Conservation (phyloP, 2,329 filamentous ascomycete species). For the Aciculosporium take region DNA sequence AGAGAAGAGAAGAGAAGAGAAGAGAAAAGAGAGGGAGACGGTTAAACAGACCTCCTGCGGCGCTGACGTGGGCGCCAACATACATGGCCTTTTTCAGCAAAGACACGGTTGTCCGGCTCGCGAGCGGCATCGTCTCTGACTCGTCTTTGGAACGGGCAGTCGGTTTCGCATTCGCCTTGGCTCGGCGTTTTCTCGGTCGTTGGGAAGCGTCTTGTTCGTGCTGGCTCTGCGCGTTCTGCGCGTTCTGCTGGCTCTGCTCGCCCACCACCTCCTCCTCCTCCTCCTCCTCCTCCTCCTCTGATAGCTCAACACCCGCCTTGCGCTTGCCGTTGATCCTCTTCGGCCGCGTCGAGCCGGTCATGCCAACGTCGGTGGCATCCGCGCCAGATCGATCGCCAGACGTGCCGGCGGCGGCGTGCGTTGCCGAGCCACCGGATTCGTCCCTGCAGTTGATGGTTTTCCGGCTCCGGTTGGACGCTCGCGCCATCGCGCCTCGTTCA, state of each 20-base stretch:
- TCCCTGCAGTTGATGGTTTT: slow-evolving; percentile 19
- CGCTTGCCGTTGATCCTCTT: slow-evolving; percentile 7
- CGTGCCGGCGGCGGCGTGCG: no score
- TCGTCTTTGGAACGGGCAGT: no score
- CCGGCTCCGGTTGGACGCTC: slow-evolving; percentile 20
- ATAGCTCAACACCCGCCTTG: slow-evolving; percentile 14
- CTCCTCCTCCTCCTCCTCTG: slow-evolving; percentile 8
- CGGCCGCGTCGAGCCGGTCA: slow-evolving; percentile 9
- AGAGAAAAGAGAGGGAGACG: not conserved
- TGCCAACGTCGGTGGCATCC: no score
- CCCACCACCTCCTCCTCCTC: slow-evolving; percentile 11
- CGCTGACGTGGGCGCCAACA: slow-evolving; percentile 85
- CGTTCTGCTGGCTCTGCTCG: slow-evolving; percentile 8
- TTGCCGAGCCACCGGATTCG: slow-evolving; percentile 9
- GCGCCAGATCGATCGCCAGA: no score
- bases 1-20: not conserved
- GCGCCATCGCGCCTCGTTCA: slow-evolving; percentile 20
- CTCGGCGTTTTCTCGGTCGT: slow-evolving; percentile 30
- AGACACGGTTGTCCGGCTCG: slow-evolving; percentile 46
- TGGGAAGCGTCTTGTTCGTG: no score
- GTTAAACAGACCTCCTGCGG: slow-evolving; percentile 55
- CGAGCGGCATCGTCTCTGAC: slow-evolving; percentile 45
- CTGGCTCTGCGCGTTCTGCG: slow-evolving; percentile 12
- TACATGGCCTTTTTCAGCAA: slow-evolving; percentile 59
- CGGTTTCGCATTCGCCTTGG: slow-evolving; percentile 11